These are phyloP conservation scores for Helichrysum umbraculigerum DNA, from an alignment of 129 eudicot genomes.

Conservation along the genomic window DNA sequence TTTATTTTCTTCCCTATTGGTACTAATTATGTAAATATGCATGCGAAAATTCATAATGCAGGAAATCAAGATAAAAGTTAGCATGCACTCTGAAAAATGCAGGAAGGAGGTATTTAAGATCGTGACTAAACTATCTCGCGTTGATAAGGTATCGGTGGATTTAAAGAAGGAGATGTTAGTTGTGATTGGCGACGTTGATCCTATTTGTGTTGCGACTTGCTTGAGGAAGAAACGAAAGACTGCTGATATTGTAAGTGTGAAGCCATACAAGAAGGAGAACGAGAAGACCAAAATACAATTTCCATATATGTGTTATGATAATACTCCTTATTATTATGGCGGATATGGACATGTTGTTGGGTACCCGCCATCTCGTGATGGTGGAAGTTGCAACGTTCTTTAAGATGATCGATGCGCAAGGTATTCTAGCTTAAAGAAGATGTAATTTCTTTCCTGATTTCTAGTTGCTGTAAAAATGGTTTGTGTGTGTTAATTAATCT, in stretches of 20 bases:
- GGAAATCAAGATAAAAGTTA: slow-evolving; percentile 41
- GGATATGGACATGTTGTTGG: slow-evolving; percentile 9
- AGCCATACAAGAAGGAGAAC: slow-evolving; percentile 20
- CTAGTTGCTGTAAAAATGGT: neutral
- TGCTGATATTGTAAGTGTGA: slow-evolving; percentile 30
- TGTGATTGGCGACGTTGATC: slow-evolving; percentile 38
- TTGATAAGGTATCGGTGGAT: slow-evolving; percentile 29
- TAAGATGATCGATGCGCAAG: neutral
- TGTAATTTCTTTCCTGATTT: neutral
- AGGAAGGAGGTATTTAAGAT: slow-evolving; percentile 32
- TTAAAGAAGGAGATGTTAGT: slow-evolving; percentile 27
- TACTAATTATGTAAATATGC: neutral
- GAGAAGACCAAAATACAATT: neutral
- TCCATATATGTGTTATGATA: slow-evolving; percentile 8
- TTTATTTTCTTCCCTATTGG: neutral
- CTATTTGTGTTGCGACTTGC: slow-evolving; percentile 30
- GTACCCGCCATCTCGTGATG: slow-evolving; percentile 7
- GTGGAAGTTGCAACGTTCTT: slow-evolving; percentile 27
- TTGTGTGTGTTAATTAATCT: too few relatives aligned
- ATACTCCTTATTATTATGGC: neutral
- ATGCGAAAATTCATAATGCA: neutral
- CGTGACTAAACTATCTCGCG: slow-evolving; percentile 23
- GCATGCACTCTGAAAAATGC: slow-evolving; percentile 36
- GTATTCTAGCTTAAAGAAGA: neutral
- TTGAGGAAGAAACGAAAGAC: slow-evolving; percentile 30